Evolutionary conservation across 2,329 filamentous ascomycete species (phyloP).

Genomic region (Monosporascus ibericus): DNA sequence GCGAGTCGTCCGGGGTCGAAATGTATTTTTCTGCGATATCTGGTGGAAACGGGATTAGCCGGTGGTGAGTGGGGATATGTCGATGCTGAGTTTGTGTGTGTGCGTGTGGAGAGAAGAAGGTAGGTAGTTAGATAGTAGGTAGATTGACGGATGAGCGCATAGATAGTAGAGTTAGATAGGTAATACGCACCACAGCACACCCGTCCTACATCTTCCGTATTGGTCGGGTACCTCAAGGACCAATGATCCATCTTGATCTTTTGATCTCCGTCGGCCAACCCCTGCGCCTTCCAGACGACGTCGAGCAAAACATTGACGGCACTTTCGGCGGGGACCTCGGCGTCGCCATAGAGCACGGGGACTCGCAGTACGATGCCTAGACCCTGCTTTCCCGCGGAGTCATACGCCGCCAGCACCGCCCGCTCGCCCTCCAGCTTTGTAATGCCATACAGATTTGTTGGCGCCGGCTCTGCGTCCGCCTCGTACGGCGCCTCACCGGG

Average conservation of each 20-base stretch:
- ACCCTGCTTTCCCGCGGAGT: conserved; percentile 40
- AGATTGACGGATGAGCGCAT: neutral
- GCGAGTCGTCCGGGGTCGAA: conserved; percentile 28
- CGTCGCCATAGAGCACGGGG: conserved; percentile 78
- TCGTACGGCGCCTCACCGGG: conserved; percentile 82
- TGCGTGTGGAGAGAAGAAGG: neutral
- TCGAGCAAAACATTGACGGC: conserved; percentile 80
- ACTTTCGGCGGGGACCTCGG: conserved; percentile 65
- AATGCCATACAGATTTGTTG: conserved; percentile 69
- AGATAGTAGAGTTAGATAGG: neutral
- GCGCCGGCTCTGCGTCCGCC: conserved; percentile 53
- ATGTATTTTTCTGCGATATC: conserved; percentile 70
- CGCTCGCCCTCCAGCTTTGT: conserved; percentile 55
- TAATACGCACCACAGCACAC: conserved; percentile 59
- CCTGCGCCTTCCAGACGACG: conserved; percentile 66
- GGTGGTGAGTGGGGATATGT: neutral
- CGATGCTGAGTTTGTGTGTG: neutral
- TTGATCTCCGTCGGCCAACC: conserved; percentile 27
- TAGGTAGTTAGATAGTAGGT: conserved; percentile 4
- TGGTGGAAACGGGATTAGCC: conserved; percentile 17
- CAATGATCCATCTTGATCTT: conserved; percentile 79
- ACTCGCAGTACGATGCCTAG: conserved; percentile 69
- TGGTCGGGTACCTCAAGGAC: conserved; percentile 78
- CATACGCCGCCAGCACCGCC: conserved; percentile 60
- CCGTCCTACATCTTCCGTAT: conserved; percentile 78